Evolutionary conservation across 805 yeast genomes (phyloP).

Genomic region (Candida insectorum): DNA sequence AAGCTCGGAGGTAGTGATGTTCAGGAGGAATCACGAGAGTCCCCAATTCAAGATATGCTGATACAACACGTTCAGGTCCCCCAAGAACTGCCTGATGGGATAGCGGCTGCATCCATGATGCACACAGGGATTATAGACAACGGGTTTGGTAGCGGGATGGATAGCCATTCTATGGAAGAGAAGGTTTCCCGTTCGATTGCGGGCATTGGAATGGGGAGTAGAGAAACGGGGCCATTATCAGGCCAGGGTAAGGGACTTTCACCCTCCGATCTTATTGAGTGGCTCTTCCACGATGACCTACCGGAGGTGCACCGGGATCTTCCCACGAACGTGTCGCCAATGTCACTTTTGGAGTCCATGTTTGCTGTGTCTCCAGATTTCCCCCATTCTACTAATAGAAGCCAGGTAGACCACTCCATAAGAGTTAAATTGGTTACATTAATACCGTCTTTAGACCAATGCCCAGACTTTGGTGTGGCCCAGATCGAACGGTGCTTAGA

Average conservation of each 20-base stretch:
- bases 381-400: constrained; percentile 15
- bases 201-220: too few species aligned
- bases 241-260: constrained; percentile 15
- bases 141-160: too few species aligned
- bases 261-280: constrained; percentile 28
- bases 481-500: constrained; percentile 21
- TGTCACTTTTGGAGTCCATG: constrained; percentile 15
- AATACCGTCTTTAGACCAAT: constrained; percentile 15
- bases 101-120: too few species aligned
- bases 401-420: constrained; percentile 12
- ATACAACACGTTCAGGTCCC: too few species aligned
- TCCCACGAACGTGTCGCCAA: constrained; percentile 15
- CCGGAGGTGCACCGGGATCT: constrained; percentile 2
- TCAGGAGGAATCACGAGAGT: too few species aligned
- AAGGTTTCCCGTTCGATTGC: too few species aligned
- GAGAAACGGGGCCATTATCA: too few species aligned
- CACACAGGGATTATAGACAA: too few species aligned
- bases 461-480: constrained; percentile 14
- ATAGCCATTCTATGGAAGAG: too few species aligned
- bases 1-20: too few species aligned
- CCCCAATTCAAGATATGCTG: too few species aligned
- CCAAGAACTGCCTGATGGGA: too few species aligned
- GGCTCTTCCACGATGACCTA: constrained; percentile 25
- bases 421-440: constrained; percentile 10
- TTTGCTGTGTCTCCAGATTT: constrained; percentile 19